Base-by-base conservation (phyloP, 306 rosid genomes). In the Cicer pinnatifidum region DNA sequence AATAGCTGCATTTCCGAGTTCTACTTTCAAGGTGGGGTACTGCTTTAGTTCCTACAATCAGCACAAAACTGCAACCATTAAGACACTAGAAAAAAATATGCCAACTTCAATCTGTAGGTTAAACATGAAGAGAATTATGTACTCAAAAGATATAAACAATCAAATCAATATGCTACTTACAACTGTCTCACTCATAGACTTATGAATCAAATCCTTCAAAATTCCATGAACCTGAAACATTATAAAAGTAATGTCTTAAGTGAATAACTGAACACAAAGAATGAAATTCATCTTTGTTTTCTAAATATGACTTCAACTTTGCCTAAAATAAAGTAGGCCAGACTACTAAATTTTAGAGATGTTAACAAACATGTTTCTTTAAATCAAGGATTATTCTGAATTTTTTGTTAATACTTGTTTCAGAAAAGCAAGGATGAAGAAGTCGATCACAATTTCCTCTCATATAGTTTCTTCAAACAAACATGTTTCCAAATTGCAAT, bases 11-110 rank as follows among this genome's bases (percentile, higher is more conserved):
- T 75, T 82, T 82, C 92, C 84, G 1, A 94, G 89, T 85, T 94
- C 98, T 59, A 76, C 92, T 87, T 92, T 94, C 46, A 94, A 92
- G 69, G 88, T 89, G 46, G 98, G 98, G 65, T 91, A 94, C 76
- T 94, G 97, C 86, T 81, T 89, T 81, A 94, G 80, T 82, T 94
- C 98, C 98, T 94, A 84, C 45, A 77, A 61, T 60, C 17, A 67
- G 53, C 63, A 11, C 11, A 73, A 66, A 72, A 51, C 41, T 41
- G 64, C 20, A 16, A 54, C 69, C 63, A n/a, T 53, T 33, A 50
- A 65, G 47, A 41, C 60, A 12, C 19, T 37, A 15, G 60, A 65
- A 15, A 60, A 48, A 46, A 47, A 16, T 23, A 67, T 66, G 45
- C 9, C 9, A 37, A 17, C 68, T 64, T 56, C 1, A 9, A 43